Conservation (phyloP, 768 basidiomycete genomes). For the Lentinula sp. region DNA sequence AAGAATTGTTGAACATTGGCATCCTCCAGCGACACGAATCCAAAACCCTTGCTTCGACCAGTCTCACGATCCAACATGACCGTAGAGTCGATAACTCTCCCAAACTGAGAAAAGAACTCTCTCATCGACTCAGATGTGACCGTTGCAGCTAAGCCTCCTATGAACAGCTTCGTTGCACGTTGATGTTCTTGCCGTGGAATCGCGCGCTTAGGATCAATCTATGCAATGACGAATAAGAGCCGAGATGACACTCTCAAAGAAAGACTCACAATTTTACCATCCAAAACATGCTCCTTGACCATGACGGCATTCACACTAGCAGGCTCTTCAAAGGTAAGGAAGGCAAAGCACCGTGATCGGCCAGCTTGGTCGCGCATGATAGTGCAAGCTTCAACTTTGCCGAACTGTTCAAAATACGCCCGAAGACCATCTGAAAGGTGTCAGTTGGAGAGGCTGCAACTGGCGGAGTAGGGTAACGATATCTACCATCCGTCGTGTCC, state of each 20-base stretch:
- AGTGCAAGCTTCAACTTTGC: constrained; percentile 94
- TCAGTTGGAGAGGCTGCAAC: neutral
- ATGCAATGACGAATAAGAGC: constrained; percentile 26
- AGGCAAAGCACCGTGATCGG: constrained; percentile 95
- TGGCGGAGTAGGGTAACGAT: neutral
- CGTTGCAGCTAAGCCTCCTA: constrained; percentile 86
- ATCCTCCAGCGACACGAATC: constrained; percentile 94
- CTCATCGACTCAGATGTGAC: constrained; percentile 94
- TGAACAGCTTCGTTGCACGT: constrained; percentile 90
- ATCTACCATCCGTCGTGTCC: constrained; percentile 98
- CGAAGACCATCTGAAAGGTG: constrained; percentile 55
- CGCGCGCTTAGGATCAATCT: constrained; percentile 99
- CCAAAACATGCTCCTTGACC: constrained; percentile 90
- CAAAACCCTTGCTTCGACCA: constrained; percentile 93
- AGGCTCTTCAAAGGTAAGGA: constrained; percentile 92
- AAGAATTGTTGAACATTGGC: constrained; percentile 85
- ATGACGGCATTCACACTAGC: constrained; percentile 93
- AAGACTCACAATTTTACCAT: constrained; percentile 90
- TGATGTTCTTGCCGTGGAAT: constrained; percentile 96
- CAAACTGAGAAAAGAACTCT: constrained; percentile 89
- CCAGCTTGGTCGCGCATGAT: constrained; percentile 98
- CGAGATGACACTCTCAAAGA: constrained; percentile 34
- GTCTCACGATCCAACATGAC: constrained; percentile 99
- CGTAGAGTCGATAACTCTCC: constrained; percentile 94
- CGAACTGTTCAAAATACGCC: constrained; percentile 93